Evolutionary conservation across 257 asterid genomes (phyloP), one percentile per base, ranked within the genome.

Genomic region (Verbena officinalis): DNA sequence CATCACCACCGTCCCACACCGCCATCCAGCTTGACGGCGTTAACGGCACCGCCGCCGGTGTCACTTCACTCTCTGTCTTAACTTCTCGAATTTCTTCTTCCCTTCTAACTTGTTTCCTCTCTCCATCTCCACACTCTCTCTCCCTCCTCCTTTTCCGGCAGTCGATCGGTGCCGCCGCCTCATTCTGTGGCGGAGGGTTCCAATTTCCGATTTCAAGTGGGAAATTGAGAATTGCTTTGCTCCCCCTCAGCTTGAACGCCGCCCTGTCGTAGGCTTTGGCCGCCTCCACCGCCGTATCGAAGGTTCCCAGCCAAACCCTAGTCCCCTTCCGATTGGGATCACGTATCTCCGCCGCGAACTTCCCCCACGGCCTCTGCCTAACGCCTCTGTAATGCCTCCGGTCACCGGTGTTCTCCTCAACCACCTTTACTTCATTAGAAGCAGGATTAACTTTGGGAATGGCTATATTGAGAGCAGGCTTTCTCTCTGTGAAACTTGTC

Each of bases 11-110:
- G 53, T 85, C 95, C 98, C 96, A 92, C 58, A 92, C 84, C 4
- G 95, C 65, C 73, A 69, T 79, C 98, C 98, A 92, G 59, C 65
- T 87, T 2, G 98, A 85, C 74, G 97, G 98, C 75, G 97, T 92
- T 62, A 89, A 74, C 0, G 98, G 92, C 34, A 67, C 69, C 0
- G 87, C 73, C 24, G 79, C 77, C 54, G 80, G 62, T 7, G 40
- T 64, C 7, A 33, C 0, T 21, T 69, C 78, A 11, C 64, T 65
- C 67, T 73, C 81, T 16, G 44, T 46, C 9, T 66, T 68, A 30
- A 60, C 50, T 16, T 62, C 75, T 19, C 62, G 62, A 1, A 24
- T 15, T 2, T 44, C 72, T 44, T 73, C 80, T 68, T 69, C 86
- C 49, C 52, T 86, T 70, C 78, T 76, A 16, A 69, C 81, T 60